Evolutionary conservation across 176 grass and related monocot genomes (phyloP), one percentile per base, ranked within the genome.

Genomic region (Secale cereale): DNA sequence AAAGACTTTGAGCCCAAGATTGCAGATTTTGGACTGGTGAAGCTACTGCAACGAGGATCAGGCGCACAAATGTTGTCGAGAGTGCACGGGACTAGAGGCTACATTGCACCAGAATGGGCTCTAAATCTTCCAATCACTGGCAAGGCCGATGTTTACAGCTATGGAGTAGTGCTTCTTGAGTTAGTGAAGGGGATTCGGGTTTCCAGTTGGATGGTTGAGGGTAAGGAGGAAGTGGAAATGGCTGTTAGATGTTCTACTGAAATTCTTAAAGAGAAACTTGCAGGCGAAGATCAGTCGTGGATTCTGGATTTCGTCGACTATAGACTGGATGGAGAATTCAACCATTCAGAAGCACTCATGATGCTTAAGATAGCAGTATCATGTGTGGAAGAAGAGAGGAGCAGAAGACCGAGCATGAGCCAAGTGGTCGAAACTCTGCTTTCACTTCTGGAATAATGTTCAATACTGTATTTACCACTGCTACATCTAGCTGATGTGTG

Each of bases 91-190:
- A 91, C 93, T 7, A 92, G 90, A 87, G 93, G 90, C 0, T 95
- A 95, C 56, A 95, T 95, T 43, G 88, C 90, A 65, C 88, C 91
- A 1, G 89, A 93, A 39, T 91, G 91, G 89, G 68, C 89, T 78
- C 86, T 81, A 37, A 93, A 85, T 81, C 91, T 91, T 46, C 89
- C 91, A 2, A 90, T 93, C 15, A 91, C 85, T 0, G 89, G 78
- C 1, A 93, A 97, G 62, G 85, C 67, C 0, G 79, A 97, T 48
- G 91, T 97, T 50, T 94, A 91, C 15, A 91, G 91, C 78, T 91
- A 85, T 6, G 88, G 88, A 0, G 78, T 93, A 22, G 86, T 96
- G 57, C 86, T 93, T 36, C 67, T 95, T 11, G 86, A 95, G 56
- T 75, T 91, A 56, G 73, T 93, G 20, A 85, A 59, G 20, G 91